Percentiles rank a stretch among this genome's conserved stretches.
phyloP scores from a whole-genome alignment of 441 rosid species.

The Sinapis alba region DNA sequence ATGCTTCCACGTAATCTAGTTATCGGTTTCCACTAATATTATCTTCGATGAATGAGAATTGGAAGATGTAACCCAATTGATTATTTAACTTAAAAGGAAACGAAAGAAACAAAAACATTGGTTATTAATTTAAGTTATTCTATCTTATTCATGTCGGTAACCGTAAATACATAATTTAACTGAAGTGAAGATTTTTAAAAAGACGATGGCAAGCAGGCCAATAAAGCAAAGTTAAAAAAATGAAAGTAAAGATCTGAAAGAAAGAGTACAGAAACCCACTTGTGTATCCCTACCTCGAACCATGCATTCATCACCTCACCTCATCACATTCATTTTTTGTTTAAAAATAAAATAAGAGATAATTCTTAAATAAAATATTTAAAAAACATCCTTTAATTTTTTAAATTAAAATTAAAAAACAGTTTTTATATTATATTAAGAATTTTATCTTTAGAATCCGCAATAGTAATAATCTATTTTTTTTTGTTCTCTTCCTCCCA shows the following conservation, averaged over 20 bases:
- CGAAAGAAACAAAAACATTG: background rate
- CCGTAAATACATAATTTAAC: constrained; percentile 20
- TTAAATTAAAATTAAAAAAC: no score
- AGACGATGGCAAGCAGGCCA: constrained; percentile 26
- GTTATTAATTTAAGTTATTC: background rate
- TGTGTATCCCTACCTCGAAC: constrained; percentile 26
- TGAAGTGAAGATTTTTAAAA: background rate
- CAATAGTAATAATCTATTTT: no score
- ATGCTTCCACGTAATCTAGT: constrained; percentile 17
- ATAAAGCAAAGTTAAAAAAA: constrained; percentile 18
- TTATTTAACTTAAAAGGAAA: background rate
- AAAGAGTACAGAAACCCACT: constrained; percentile 20
- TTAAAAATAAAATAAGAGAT: background rate
- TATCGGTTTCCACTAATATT: constrained; percentile 4
- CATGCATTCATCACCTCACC: constrained; percentile 8
- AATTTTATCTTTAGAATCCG: no score
- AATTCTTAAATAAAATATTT: no score
- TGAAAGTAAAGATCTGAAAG: constrained; percentile 15
- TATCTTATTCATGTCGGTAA: constrained; percentile 1
- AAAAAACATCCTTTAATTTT: no score
- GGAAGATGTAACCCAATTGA: background rate
- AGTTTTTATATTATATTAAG: no score
- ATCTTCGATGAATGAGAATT: constrained; percentile 5
- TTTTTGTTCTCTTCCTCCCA: background rate
- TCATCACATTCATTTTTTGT: background rate